Evolutionary conservation across 2,329 filamentous ascomycete species (phyloP), one percentile per base, ranked within the genome.

Genomic region (Penicillium verrucosum): DNA sequence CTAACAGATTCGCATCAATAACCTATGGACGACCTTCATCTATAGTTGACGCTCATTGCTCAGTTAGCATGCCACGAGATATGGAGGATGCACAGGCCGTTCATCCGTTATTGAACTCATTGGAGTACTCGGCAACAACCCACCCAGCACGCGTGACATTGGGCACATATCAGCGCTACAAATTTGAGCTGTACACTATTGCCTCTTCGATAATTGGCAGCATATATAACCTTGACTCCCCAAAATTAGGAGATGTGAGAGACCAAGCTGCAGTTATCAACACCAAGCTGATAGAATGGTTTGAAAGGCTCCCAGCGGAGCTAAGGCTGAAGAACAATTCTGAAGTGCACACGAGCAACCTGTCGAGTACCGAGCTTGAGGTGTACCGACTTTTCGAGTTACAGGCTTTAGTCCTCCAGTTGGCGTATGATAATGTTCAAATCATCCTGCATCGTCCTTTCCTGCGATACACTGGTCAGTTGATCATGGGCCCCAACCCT

Each of bases 371-470:
- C n/a, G 49, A 51, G 49, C n/a, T 36, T 25, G 49, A 51, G 1
- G 21, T 51, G 10, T 43, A n/a, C 40, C 49, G 14, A n/a, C 40
- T 43, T 16, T 51, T 51, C 14, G n/a, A 51, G 21, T 25, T 51
- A 36, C 49, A 51, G 49, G 49, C 49, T n/a, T 18, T 51, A 25
- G 49, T 34, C 14, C 49, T 51, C 21, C 49, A 51, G 29, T n/a
- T 51, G 40, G 49, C 49, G 8, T 51, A 51, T 51, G 49, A 51
- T 16, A 51, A 51, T 27, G 11, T 51, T n/a, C 49, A 51, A 51
- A 51, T 51, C 5, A 23, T 51, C 27, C 29, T 51, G 21, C 49
- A 51, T 25, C 49, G 49, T 12, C 37, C 37, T 12, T 38, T 38
- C 18, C n/a, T 38, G 4, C n/a, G 37, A 21, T 38, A 21, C 18